Conservation (phyloP, 2,329 filamentous ascomycete species). For the Ascochyta fabae region DNA sequence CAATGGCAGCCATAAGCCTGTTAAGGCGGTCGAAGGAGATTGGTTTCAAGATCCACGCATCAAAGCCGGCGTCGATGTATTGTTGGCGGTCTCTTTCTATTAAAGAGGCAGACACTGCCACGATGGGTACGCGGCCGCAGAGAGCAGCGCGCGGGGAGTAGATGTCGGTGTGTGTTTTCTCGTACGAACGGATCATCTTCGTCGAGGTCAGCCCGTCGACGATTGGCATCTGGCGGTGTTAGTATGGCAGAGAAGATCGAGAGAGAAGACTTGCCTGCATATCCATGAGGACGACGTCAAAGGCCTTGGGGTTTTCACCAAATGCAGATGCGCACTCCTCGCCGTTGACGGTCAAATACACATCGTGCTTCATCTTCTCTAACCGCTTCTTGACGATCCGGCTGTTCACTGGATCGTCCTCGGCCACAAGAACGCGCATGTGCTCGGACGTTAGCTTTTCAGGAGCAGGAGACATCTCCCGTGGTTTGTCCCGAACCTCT, state of each 20-base stretch:
- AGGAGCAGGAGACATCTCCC: constrained; percentile 14
- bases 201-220: constrained; percentile 83
- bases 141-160: constrained; percentile 65
- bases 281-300: constrained; percentile 88
- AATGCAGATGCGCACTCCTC: constrained; percentile 81
- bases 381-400: constrained; percentile 80
- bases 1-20: constrained; percentile 72
- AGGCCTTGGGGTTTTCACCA: constrained; percentile 65
- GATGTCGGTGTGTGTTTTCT: constrained; percentile 60
- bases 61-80: constrained; percentile 81
- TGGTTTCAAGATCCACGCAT: constrained; percentile 90
- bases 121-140: constrained; percentile 77
- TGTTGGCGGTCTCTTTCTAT: constrained; percentile 70
- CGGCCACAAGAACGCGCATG: constrained; percentile 76
- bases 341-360: constrained; percentile 78
- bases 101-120: constrained; percentile 85
- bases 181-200: constrained; percentile 80
- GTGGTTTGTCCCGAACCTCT: constrained; percentile 34
- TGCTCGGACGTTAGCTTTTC: constrained; percentile 47
- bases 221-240: constrained; percentile 77
- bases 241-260: background rate
- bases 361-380: constrained; percentile 75
- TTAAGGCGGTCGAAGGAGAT: constrained; percentile 80
- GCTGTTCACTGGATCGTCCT: constrained; percentile 88
- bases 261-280: constrained; percentile 73